These are phyloP conservation scores for Phaeophleospora eucalypticola DNA, from an alignment of 2,329 filamentous ascomycete species.

Conservation along the genomic window DNA sequence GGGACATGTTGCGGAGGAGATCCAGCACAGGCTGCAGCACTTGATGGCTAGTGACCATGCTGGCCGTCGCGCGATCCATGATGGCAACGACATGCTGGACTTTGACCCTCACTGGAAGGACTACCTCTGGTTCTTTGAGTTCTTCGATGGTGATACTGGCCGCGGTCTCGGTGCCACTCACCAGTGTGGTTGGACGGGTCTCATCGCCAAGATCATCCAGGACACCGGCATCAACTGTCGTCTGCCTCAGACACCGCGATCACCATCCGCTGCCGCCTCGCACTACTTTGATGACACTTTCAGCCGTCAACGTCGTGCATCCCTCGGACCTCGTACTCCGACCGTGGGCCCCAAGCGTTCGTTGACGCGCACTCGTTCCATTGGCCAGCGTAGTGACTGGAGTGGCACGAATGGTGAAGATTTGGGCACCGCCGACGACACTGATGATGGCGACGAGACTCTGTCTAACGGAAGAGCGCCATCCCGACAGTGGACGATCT, in stretches of 20 bases:
- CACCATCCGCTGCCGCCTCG: conserved; percentile 73
- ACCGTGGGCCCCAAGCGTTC: conserved; percentile 40
- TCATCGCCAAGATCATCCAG: conserved; percentile 95
- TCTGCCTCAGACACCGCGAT: conserved; percentile 87
- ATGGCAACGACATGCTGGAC: conserved; percentile 77
- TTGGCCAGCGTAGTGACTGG: conserved; percentile 78
- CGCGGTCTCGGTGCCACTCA: conserved; percentile 87
- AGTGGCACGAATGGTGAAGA: conserved; percentile 36
- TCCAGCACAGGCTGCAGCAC: conserved; percentile 91
- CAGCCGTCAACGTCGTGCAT: conserved; percentile 49
- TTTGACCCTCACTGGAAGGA: conserved; percentile 93
- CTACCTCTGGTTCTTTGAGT: conserved; percentile 93
- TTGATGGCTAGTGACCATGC: conserved; percentile 81
- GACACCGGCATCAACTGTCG: conserved; percentile 90
- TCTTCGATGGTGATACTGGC: conserved; percentile 89
- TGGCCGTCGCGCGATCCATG: conserved; percentile 83
- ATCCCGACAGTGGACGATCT: conserved; percentile 45
- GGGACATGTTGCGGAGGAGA: conserved; percentile 87
- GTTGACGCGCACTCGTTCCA: conserved; percentile 56
- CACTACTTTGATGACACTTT: conserved; percentile 97
- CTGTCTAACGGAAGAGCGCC: conserved; percentile 18
- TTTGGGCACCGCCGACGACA: conserved; percentile 25
- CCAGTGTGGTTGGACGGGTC: conserved; percentile 93
- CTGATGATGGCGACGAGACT: conserved; percentile 31
- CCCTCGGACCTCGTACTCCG: conserved; percentile 63